Evolutionary conservation across 345 rosid species (phyloP), one percentile per base, ranked within the genome.

Genomic region (Camelina neglecta): DNA sequence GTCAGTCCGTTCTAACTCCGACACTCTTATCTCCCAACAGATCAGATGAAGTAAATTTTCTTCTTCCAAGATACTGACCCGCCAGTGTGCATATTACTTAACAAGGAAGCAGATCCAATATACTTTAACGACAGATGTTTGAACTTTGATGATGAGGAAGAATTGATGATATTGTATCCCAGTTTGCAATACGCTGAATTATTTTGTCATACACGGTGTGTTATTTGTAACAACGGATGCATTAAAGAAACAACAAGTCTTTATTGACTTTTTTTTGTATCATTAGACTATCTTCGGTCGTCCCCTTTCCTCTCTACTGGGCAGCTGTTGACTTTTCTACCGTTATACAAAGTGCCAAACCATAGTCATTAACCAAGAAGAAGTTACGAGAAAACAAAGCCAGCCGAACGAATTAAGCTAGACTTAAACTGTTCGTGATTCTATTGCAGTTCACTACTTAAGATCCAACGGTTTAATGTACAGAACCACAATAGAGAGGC

Each of bases 1-100:
- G 88, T 95, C 72, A 92, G 99, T 79, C 98, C 99, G n/a, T 95
- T 92, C 83, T 92, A 81, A 80, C 47, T 36, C 50, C 68, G 44
- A 48, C 55, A 36, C 38, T 56, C 35, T 44, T 53, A 61, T 12
- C 69, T 48, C 67, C 38, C 72, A 65, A 58, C 42, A 50, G 47
- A 38, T 15, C 7, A 11, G 31, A 58, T 33, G 60, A 48, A 57
- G 51, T 38, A n/a, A 3, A 47, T 47, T 35, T 23, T 23, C 20
- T 65, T 64, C 36, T 50, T 39, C 49, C 3, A 13, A 33, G 66
- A 35, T 16, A 57, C 66, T 47, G 76, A 39, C 45, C 16, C 12
- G 38, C 41, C 59, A 77, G 67, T 49, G 61, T 71, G 72, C 33
- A 71, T 71, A 57, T 7, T 59, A 39, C 68, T 71, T 77, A 66